Base-by-base conservation (phyloP, 2,329 filamentous ascomycete species). In the Penicillium psychrosexuale region DNA sequence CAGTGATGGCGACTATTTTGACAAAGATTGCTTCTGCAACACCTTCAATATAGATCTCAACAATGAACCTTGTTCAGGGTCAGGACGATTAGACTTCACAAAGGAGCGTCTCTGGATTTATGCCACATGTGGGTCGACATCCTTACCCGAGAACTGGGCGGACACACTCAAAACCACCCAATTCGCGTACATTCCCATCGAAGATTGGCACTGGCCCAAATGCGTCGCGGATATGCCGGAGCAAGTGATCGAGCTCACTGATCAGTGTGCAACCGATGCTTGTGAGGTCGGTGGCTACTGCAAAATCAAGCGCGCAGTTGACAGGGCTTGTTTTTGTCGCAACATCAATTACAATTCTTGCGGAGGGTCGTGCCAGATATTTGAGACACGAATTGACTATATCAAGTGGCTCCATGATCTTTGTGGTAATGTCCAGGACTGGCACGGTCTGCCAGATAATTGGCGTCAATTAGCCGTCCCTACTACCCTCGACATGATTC, bases 211-310 rank as follows among this genome's bases (percentile, higher is more conserved):
- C 27, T 44, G 42, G 42, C 42, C 42, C 11, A 44, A 17, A 11
- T 44, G 42, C 1, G 42, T 44, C 9, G n/a, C 27, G 9, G 5
- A 44, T 44, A 44, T 44, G 9, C 42, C 42, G n/a, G 8, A 30
- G 42, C 27, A 44, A 15, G 39, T 42, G 13, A 42, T 28, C 3
- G n/a, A 19, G n/a, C 42, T 44, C 19, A 17, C 42, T 31, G 42
- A 44, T 44, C 42, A 30, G 27, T 44, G 42, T 44, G 42, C 42
- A 44, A 44, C 42, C n/a, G 42, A 44, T 43, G 40, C 24, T 43
- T 43, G 40, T 30, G 40, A 43, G 22, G 8, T 30, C 40, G 15
- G 24, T 17, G 40, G 40, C 13, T 43, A 43, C 40, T 43, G 40
- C 27, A 30, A 43, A 43, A 5, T 43, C 40, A 43, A 43, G 15